Evolutionary conservation across 208 protist genomes (phyloP).

Genomic region (Phytomonas francai): DNA sequence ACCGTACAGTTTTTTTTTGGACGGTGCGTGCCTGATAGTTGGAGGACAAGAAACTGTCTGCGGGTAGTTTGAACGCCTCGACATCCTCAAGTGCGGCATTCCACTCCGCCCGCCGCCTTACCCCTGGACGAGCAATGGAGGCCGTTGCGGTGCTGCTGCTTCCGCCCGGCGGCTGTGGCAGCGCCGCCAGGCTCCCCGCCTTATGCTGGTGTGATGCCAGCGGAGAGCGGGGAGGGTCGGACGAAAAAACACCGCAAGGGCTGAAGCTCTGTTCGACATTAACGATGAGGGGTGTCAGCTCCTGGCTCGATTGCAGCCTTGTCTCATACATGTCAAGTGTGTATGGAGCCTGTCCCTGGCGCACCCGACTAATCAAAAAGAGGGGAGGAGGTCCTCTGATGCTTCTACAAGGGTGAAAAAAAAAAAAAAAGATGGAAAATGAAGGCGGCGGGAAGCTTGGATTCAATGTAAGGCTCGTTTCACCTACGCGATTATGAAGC

Average conservation of each 20-base stretch:
- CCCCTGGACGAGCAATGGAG: slow-evolving; percentile 48
- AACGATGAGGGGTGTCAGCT: slow-evolving; percentile 53
- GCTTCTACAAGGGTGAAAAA: not conserved
- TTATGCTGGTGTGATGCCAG: slow-evolving; percentile 7
- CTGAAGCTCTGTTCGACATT: slow-evolving; percentile 36
- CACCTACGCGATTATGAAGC: not conserved
- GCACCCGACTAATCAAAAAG: no score
- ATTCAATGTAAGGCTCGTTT: not conserved
- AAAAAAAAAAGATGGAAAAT: slow-evolving; percentile 2
- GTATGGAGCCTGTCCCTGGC: not conserved
- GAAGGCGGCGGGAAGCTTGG: not conserved
- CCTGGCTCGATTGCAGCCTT: slow-evolving; percentile 46
- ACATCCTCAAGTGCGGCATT: slow-evolving; percentile 22
- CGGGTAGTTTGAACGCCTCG: slow-evolving; percentile 25
- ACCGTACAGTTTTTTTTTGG: slow-evolving; percentile 25
- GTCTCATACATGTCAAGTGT: slow-evolving; percentile 31
- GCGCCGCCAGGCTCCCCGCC: not conserved
- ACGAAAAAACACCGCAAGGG: not conserved
- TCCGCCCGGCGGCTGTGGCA: slow-evolving; percentile 12
- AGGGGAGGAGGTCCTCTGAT: not conserved
- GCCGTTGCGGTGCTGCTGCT: slow-evolving; percentile 25
- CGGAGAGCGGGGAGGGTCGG: not conserved
- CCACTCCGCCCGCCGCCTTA: slow-evolving; percentile 45
- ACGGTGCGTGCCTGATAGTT: slow-evolving; percentile 8
- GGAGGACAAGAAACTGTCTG: slow-evolving; percentile 11